These are phyloP conservation scores for Evernia prunastri DNA, from an alignment of 495 filamentous ascomycete species.

Conservation along the genomic window DNA sequence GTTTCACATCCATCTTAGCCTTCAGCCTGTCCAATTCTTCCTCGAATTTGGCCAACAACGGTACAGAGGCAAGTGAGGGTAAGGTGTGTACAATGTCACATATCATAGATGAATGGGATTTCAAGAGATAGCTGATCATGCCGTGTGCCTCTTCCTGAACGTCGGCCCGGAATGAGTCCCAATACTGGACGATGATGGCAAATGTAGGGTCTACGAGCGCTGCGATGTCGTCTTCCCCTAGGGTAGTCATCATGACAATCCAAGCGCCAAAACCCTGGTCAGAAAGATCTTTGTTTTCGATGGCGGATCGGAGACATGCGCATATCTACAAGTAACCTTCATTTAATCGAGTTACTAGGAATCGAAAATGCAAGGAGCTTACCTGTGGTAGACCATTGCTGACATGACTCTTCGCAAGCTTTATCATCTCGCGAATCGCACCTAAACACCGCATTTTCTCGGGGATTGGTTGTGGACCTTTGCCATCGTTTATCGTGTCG, in stretches of 20 bases:
- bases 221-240: conserved; percentile 73
- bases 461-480: conserved; percentile 47
- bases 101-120: conserved; percentile 52
- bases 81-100: conserved; percentile 60
- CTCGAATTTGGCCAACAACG: conserved; percentile 59
- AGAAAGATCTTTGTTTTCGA: conserved; percentile 64
- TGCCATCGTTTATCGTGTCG: conserved; percentile 69
- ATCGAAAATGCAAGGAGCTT: conserved; percentile 24
- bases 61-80: conserved; percentile 71
- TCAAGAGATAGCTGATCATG: conserved; percentile 59
- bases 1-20: conserved; percentile 50
- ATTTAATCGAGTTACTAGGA: conserved; percentile 10
- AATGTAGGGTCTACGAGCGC: conserved; percentile 79
- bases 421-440: conserved; percentile 85
- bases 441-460: conserved; percentile 70
- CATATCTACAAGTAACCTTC: conserved; percentile 53
- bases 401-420: conserved; percentile 58
- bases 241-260: conserved; percentile 63
- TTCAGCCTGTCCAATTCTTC: conserved; percentile 57
- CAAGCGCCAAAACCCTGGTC: conserved; percentile 77
- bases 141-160: conserved; percentile 52
- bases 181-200: conserved; percentile 75
- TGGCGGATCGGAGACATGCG: conserved; percentile 78
- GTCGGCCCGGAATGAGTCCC: conserved; percentile 56
- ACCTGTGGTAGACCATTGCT: conserved; percentile 82